phyloP scores from a whole-genome alignment of 768 basidiomycete genomes.

The Pleurotus cornucopiae region DNA sequence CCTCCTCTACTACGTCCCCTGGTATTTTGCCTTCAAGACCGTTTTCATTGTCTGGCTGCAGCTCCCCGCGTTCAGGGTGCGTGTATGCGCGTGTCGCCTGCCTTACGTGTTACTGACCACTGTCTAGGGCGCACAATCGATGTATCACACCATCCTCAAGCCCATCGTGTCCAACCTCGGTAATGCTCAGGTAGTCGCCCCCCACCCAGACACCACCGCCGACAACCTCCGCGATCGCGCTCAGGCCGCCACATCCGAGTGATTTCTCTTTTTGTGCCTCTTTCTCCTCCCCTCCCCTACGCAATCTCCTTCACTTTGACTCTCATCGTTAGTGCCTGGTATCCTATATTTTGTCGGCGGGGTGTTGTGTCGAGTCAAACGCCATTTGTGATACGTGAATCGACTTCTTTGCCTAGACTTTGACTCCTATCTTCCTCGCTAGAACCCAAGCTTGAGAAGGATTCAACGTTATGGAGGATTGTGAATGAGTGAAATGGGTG shows the following conservation, averaged over 20 bases:
- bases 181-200: constrained; percentile 36
- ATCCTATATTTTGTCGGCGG: too few species aligned
- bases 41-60: constrained; percentile 90
- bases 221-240: constrained; percentile 22
- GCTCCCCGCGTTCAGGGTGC: constrained; percentile 77
- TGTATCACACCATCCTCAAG: constrained; percentile 75
- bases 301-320: neutral
- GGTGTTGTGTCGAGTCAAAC: too few species aligned
- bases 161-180: constrained; percentile 71
- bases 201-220: constrained; percentile 44
- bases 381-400: too few species aligned
- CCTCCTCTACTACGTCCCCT: constrained; percentile 89
- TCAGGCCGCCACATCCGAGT: constrained; percentile 1
- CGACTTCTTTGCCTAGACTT: too few species aligned
- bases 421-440: too few species aligned
- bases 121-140: constrained; percentile 76
- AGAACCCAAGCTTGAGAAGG: too few species aligned
- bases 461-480: too few species aligned
- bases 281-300: neutral
- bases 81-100: constrained; percentile 25
- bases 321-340: neutral
- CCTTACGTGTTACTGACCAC: constrained; percentile 5
- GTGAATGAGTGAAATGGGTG: too few species aligned
- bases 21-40: constrained; percentile 94
- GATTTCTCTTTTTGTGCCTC: neutral